These are phyloP conservation scores for Tetracentron sinense DNA, from an alignment of 164 flowering plant species.

Conservation along the genomic window DNA sequence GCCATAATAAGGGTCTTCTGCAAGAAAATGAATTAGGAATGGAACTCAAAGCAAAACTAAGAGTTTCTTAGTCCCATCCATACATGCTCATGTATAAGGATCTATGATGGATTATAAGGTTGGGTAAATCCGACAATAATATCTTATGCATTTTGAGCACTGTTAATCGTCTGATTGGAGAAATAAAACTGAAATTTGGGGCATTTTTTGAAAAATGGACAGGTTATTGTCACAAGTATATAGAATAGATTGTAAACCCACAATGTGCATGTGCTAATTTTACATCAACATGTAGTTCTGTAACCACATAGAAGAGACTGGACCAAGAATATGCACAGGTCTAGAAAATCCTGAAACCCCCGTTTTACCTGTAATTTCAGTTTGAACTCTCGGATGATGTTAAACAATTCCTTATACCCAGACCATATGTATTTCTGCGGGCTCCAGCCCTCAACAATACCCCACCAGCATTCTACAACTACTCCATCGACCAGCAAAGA, in stretches of 20 bases:
- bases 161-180: not conserved
- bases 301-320: not conserved
- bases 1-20: not conserved
- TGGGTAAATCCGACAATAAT: not conserved
- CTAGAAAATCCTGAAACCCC: not conserved
- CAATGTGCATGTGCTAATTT: not conserved
- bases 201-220: not conserved
- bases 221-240: not conserved
- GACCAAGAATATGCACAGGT: not conserved
- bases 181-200: not conserved
- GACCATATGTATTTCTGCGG: constrained; percentile 84
- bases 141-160: not conserved
- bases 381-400: constrained; percentile 55
- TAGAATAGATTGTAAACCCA: not conserved
- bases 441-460: constrained; percentile 74
- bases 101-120: no score
- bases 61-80: not conserved
- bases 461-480: constrained; percentile 88
- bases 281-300: no score
- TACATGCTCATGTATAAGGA: constrained; percentile 1
- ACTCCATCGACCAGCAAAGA: constrained; percentile 79
- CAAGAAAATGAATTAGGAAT: not conserved
- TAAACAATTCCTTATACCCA: constrained; percentile 73
- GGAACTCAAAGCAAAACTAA: not conserved
- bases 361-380: constrained; percentile 60